Percentiles rank a stretch among this genome's conserved stretches.
These are phyloP conservation scores for Aschersonia sp. DNA, from an alignment of 2,329 filamentous ascomycete genomes.

Conservation along the genomic window DNA sequence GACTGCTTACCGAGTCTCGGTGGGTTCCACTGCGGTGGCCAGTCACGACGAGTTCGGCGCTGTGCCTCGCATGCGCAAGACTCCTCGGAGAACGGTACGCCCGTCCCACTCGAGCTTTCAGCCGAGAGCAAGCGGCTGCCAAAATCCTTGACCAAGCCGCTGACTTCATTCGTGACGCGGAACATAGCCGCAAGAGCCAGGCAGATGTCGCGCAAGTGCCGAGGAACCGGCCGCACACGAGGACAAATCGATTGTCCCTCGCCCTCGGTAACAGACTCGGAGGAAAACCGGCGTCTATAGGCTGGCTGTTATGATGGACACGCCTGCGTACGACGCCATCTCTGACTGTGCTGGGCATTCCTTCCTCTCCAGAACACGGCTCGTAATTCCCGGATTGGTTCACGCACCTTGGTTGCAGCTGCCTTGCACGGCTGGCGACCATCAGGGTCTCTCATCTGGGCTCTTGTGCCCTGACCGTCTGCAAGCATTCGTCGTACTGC, in stretches of 20 bases:
- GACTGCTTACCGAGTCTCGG: neutral
- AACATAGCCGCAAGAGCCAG: neutral
- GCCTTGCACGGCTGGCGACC: neutral
- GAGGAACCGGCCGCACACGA: neutral
- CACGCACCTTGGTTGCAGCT: neutral
- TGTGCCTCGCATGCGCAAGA: no score
- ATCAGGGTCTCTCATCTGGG: neutral
- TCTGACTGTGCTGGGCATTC: neutral
- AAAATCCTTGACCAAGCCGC: neutral
- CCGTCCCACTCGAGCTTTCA: neutral
- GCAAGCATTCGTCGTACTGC: no score
- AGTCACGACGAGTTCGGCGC: no score
- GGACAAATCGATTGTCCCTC: neutral
- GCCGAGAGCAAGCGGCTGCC: neutral
- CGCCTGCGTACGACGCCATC: conserved; percentile 17
- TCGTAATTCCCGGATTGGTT: neutral
- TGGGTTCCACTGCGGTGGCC: neutral
- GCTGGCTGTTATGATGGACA: conserved; percentile 34
- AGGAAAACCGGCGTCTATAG: conserved; percentile 12
- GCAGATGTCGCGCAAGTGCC: neutral
- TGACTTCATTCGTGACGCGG: neutral
- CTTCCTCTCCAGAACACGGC: neutral
- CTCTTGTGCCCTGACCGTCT: no score
- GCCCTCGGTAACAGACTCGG: conserved; percentile 16
- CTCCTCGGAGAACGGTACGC: neutral